Base-by-base conservation (phyloP, 768 basidiomycete species). In the Agrocybe chaxingu region DNA sequence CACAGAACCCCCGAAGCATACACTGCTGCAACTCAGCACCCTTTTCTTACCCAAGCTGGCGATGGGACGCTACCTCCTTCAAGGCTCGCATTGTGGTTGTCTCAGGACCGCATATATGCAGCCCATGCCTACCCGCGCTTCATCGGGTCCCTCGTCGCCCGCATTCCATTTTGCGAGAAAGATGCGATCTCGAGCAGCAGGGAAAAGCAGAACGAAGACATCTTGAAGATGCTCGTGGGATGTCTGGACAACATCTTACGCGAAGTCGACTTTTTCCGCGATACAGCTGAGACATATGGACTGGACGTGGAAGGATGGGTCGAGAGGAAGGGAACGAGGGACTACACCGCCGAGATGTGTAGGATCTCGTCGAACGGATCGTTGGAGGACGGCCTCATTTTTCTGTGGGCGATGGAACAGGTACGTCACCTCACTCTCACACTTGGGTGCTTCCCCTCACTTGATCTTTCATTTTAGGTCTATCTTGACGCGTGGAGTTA, bases 391-490 rank as follows among this genome's bases (percentile, higher is more conserved):
- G 84, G 83, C 0, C 65, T 91, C 16, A 70, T 89, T 1, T 83
- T 90, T 53, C 66, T 91, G 10, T 89, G 87, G 87, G 84, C 84
- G 0, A 89, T 89, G 87, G 88, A 89, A 62, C 76, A 79, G 70
- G 87, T 87, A 48, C 16, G 48, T 48, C 8, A 6, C n/a, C 37
- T 29, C 44, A 53, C 12, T 36, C 43, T 31, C 13, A 32, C 43
- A 24, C 30, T 24, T 31, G 19, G 24, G 9, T 12, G 41, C 13
- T n/a, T 42, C 38, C 41, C 5, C 34, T 3, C 18, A 13, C 13
- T 10, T 11, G 7, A 46, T 6, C 3, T 34, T 37, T 8, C 36
- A 16, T 8, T 8, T 36, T 42, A 89, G 88, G 73, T 85, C 19
- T 89, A 89, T 60, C 69, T 87, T 24, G 80, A 84, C 45, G 80